Evolutionary conservation across 768 basidiomycete species (phyloP), one percentile per base, ranked within the genome.

Genomic region (Podaxis sp.): DNA sequence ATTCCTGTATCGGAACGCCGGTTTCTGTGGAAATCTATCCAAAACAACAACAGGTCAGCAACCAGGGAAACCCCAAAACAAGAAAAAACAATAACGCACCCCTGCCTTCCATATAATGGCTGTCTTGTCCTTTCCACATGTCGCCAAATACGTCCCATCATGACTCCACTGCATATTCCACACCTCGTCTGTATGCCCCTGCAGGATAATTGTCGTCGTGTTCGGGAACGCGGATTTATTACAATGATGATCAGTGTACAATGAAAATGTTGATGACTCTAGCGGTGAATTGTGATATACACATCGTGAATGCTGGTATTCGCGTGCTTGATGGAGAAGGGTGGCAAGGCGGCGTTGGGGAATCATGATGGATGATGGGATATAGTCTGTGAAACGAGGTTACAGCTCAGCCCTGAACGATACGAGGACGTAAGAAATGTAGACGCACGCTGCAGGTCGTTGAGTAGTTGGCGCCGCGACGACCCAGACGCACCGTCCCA

Each of bases 91-190:
- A 55, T 46, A 55, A 59, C 90, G 69, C 74, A 93, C 96, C 77
- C 85, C 85, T 59, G 94, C 80, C 51, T 81, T 81, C 96, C 96
- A 98, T 55, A 98, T 90, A 59, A 97, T 91, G 6, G 91, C 94
- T 4, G 83, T 82, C 76, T 85, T 86, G 75, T 98, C 96, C 73
- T 85, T 92, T 60, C 95, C 90, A 40, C 90, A 91, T 66, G 88
- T 95, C 33, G 96, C 97, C 55, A 99, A 79, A 68, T 83, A 88
- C 54, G 75, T 74, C 2, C 97, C 97, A 71, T 89, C 88, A 68
- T 92, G 93, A 74, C 94, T 96, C 96, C 96, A 99, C 71, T 90
- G 90, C 63, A 98, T 75, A 70, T 91, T 88, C 96, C 96, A 98
- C 47, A 99, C 95, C 72, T 99, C 94, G 71, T 98, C 93, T 11